Evolutionary conservation across 2,329 filamentous ascomycete species (phyloP), one percentile per base, ranked within the genome.

Genomic region (Cordyceps farinosa): DNA sequence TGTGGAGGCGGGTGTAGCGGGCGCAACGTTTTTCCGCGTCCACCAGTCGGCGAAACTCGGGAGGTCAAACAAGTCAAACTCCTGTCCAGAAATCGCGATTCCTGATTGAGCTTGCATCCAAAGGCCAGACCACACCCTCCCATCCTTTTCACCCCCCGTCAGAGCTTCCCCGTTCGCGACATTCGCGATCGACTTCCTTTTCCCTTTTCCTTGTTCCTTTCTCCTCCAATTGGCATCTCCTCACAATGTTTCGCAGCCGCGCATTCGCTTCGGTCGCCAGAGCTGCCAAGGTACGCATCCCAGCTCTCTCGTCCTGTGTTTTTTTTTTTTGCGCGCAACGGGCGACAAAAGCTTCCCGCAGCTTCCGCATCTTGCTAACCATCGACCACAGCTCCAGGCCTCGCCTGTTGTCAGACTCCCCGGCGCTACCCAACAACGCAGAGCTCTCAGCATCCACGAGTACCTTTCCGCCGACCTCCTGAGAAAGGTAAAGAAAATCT

Each of bases 391-490:
- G 34, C 30, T 63, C 40, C 71, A 71, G 68, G 64, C 76, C 70
- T 75, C 80, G 58, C 78, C 82, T 68, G 75, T 79, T 67, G 74
- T 82, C 73, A 84, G 84, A 80, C 78, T 85, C 69, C 82, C 90
- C 80, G 84, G 87, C 72, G 78, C 85, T 72, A 84, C 80, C 70
- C 89, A 95, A 80, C 93, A 97, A 81, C 87, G 85, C 80, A 87
- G 95, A 82, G 88, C 90, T 75, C 87, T 99, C 76, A 95, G 92
- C 76, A 97, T 99, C 75, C 95, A 99, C 84, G 95, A 99, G 83
- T 98, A 97, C 82, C 90, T 94, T 74, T 97, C 95, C 72, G 92
- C 92, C 72, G 91, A 93, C 78, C 88, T 99, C 70, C 86, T 99
- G 74, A 91, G 84, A 80, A 76, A 87, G 83, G 86, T 88, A 83